Evolutionary conservation across 2,329 filamentous ascomycete genomes (phyloP).

Genomic region (Xylaria multiplex): DNA sequence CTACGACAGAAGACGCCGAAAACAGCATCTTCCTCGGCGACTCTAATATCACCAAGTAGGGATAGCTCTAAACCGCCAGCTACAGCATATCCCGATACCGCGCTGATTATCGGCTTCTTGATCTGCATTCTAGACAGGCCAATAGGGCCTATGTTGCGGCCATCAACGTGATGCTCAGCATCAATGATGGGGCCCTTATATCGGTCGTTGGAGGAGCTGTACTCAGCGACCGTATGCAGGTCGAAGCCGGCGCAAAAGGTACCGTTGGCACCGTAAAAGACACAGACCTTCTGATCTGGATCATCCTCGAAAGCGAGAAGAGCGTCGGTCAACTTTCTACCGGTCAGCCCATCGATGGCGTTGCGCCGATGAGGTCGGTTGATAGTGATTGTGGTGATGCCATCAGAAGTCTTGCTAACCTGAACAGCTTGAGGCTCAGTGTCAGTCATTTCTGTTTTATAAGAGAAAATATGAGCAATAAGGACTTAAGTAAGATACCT

Average conservation of each 20-base stretch:
- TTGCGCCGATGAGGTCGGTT: constrained; percentile 14
- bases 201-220: neutral
- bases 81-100: constrained; percentile 20
- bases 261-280: constrained; percentile 17
- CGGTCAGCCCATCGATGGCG: constrained; percentile 11
- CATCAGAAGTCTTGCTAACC: neutral
- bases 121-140: constrained; percentile 24
- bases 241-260: constrained; percentile 27
- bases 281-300: constrained; percentile 20
- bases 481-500: too few species aligned
- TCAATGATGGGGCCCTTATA: constrained; percentile 13
- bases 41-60: constrained; percentile 20
- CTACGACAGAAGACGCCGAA: constrained; percentile 26
- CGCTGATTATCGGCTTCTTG: constrained; percentile 21
- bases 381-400: constrained; percentile 17
- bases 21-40: constrained; percentile 25
- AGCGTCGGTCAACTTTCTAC: constrained; percentile 10
- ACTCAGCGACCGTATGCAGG: constrained; percentile 19
- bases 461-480: too few species aligned
- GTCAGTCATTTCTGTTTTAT: neutral
- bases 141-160: constrained; percentile 23
- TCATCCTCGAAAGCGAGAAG: constrained; percentile 13
- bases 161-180: neutral
- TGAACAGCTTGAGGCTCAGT: constrained; percentile 10
- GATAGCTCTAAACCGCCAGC: constrained; percentile 21